Conservation (phyloP, 2,329 filamentous ascomycete genomes). For the Phialophora macrospora region DNA sequence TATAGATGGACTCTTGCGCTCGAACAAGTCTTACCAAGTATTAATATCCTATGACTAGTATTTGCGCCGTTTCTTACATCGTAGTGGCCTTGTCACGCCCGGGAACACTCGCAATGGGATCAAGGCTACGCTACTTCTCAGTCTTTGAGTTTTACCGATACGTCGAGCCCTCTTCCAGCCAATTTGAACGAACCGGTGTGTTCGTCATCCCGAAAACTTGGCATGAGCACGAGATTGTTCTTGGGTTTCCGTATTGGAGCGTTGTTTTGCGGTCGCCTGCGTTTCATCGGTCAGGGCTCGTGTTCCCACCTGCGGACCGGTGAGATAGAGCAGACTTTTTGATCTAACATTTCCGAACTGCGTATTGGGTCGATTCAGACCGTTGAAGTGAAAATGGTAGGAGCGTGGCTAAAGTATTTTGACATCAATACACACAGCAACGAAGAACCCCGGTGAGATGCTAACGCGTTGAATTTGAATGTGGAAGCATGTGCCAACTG, state of each 20-base stretch:
- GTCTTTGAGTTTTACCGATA: neutral
- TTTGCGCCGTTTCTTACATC: neutral
- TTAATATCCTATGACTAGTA: neutral
- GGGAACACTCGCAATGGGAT: neutral
- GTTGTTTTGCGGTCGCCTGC: neutral
- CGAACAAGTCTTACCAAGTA: no score
- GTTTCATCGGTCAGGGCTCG: neutral
- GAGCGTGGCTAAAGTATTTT: neutral
- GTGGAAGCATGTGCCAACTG: neutral
- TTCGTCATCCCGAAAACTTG: no score
- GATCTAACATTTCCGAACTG: neutral
- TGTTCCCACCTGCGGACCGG: neutral
- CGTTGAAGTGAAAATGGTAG: neutral
- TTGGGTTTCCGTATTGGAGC: neutral
- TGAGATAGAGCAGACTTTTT: neutral
- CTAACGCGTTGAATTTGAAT: neutral
- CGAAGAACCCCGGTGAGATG: neutral
- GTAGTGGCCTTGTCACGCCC: no score
- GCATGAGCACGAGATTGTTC: no score
- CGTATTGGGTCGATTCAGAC: neutral
- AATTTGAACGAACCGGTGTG: no score
- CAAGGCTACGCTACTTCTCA: neutral
- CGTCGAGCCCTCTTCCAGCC: neutral
- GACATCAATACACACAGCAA: neutral
- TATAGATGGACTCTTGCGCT: neutral